Conservation (phyloP, 2,329 filamentous ascomycete genomes). For the Penicillium concentricum region DNA sequence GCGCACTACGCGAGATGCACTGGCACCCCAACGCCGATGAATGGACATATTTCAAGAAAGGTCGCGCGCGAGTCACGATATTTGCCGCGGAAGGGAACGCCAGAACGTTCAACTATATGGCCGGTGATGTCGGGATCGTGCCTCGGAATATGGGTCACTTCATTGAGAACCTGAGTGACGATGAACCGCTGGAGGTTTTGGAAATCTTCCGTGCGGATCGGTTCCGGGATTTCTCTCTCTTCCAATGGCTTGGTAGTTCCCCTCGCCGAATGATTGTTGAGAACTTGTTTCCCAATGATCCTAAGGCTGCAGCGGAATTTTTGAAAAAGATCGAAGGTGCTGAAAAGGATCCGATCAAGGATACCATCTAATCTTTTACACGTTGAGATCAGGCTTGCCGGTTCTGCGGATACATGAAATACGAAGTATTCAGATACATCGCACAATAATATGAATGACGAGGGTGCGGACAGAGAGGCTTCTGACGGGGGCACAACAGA, state of each 20-base stretch:
- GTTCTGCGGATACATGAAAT: neutral
- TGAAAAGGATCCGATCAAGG: slow-evolving; percentile 42
- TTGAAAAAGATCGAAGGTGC: slow-evolving; percentile 61
- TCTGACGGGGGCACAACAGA: no score
- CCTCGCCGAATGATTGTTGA: slow-evolving; percentile 50
- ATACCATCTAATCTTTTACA: neutral
- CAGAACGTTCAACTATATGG: slow-evolving; percentile 70
- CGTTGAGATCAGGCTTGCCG: neutral
- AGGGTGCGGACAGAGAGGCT: no score
- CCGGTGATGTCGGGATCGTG: slow-evolving; percentile 73
- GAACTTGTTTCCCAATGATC: slow-evolving; percentile 7
- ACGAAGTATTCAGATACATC: no score
- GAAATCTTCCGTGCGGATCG: slow-evolving; percentile 70
- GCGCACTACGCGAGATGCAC: slow-evolving; percentile 73
- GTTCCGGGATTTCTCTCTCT: slow-evolving; percentile 71
- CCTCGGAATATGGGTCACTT: slow-evolving; percentile 76
- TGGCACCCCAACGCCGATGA: slow-evolving; percentile 78
- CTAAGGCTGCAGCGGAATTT: slow-evolving; percentile 53
- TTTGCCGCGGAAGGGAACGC: slow-evolving; percentile 69
- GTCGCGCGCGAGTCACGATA: slow-evolving; percentile 70
- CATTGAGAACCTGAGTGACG: slow-evolving; percentile 70
- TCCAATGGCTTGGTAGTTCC: slow-evolving; percentile 74
- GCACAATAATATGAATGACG: no score
- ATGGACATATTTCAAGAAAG: slow-evolving; percentile 74
- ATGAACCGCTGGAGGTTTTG: slow-evolving; percentile 70